These are phyloP conservation scores for Penicillium simplicissimum DNA, from an alignment of 495 filamentous ascomycete species.

Conservation along the genomic window DNA sequence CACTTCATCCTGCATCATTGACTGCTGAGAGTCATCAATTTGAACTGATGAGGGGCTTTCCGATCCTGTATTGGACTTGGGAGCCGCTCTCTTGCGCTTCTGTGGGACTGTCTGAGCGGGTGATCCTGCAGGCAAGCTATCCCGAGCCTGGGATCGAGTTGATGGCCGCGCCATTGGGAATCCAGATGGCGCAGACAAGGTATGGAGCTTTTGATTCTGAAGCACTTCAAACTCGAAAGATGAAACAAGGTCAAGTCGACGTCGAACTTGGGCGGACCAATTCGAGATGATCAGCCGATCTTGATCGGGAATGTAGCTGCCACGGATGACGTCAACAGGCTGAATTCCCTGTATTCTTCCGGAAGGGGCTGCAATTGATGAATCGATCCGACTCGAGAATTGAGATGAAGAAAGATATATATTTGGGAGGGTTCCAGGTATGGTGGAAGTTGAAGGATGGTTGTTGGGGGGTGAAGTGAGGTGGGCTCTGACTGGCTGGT, in stretches of 20 bases:
- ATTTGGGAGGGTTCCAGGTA: not conserved
- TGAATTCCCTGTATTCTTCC: not conserved
- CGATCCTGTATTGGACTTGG: not conserved
- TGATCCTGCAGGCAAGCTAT: not conserved
- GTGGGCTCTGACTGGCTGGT: not conserved
- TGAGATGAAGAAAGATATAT: not conserved
- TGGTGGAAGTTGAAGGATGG: not conserved
- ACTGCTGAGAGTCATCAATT: not conserved
- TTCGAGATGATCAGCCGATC: conserved; percentile 1
- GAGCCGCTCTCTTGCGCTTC: conserved; percentile 4
- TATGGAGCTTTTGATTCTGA: not conserved
- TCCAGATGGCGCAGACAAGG: not conserved
- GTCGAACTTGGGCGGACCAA: not conserved
- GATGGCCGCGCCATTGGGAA: not conserved
- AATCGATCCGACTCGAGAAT: not conserved
- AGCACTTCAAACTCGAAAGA: not conserved
- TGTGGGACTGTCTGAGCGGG: not conserved
- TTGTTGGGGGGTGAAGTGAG: not conserved
- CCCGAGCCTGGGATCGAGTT: not conserved
- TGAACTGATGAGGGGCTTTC: not conserved
- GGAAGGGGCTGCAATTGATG: not conserved
- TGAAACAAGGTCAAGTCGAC: not conserved
- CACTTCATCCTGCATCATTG: no score
- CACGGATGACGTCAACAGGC: conserved; percentile 7
- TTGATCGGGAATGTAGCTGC: conserved; percentile 6